Evolutionary conservation across 495 filamentous ascomycete species (phyloP).

Genomic region (Aspergillus asperescens): DNA sequence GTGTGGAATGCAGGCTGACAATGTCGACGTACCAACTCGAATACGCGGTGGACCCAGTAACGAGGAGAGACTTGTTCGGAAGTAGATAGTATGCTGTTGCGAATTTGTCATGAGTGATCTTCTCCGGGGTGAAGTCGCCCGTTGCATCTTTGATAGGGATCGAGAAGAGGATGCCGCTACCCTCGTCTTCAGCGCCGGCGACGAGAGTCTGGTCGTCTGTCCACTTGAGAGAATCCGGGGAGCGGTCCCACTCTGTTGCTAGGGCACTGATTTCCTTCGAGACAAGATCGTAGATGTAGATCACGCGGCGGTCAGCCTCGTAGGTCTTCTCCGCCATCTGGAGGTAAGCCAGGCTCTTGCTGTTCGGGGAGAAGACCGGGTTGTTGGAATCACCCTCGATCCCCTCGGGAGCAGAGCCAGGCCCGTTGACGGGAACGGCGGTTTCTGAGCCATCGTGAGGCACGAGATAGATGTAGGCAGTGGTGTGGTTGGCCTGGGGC

Average conservation of each 20-base stretch:
- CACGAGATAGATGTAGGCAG: constrained; percentile 36
- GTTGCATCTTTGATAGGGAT: constrained; percentile 25
- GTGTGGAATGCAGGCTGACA: constrained; percentile 22
- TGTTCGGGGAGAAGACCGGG: constrained; percentile 37
- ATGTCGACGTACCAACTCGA: constrained; percentile 34
- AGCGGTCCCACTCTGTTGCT: constrained; percentile 39
- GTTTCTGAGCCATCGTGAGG: constrained; percentile 33
- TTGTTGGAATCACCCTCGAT: constrained; percentile 31
- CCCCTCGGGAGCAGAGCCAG: constrained; percentile 23
- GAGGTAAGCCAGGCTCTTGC: constrained; percentile 34
- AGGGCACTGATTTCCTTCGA: constrained; percentile 27
- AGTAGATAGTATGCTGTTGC: constrained; percentile 29
- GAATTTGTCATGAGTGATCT: constrained; percentile 27
- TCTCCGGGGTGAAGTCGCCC: constrained; percentile 27
- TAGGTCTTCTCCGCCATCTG: constrained; percentile 37
- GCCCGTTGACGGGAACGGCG: constrained; percentile 33
- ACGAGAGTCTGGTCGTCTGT: constrained; percentile 30
- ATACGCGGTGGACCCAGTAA: constrained; percentile 32
- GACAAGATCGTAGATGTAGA: constrained; percentile 32
- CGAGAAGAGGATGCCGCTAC: constrained; percentile 27
- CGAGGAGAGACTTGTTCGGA: constrained; percentile 28
- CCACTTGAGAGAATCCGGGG: constrained; percentile 34
- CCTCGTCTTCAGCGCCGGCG: constrained; percentile 30
- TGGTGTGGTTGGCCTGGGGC: constrained; percentile 35
- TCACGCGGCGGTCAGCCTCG: constrained; percentile 32